Conservation (phyloP, 1,284 basidiomycete species). For the Pholiota adiposa region DNA sequence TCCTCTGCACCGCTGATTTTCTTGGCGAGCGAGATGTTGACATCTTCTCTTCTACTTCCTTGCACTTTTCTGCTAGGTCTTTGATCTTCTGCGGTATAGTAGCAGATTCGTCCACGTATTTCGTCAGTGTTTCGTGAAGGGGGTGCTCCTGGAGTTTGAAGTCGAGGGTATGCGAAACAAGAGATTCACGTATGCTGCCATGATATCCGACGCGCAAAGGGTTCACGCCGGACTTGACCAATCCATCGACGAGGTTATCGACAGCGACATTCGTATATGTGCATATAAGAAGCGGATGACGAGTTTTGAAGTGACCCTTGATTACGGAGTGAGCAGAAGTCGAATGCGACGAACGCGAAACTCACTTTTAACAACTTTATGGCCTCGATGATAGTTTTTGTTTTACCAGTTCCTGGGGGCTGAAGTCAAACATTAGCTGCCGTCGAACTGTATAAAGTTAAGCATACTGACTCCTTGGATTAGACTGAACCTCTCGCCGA, state of each 20-base stretch:
- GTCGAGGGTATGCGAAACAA: slow-evolving; percentile 69
- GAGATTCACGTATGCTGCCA: slow-evolving; percentile 61
- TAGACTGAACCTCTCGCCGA: slow-evolving; percentile 77
- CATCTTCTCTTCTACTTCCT: slow-evolving; percentile 25
- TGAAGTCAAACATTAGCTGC: slow-evolving; percentile 3
- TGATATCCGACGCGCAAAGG: slow-evolving; percentile 79
- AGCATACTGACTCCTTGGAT: slow-evolving; percentile 79
- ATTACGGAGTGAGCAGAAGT: not conserved
- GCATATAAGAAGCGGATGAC: slow-evolving; percentile 85
- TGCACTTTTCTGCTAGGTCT: slow-evolving; percentile 31
- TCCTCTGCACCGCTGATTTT: slow-evolving; percentile 17
- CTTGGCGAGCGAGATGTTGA: slow-evolving; percentile 18
- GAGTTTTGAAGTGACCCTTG: slow-evolving; percentile 78
- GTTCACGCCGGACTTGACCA: slow-evolving; percentile 65
- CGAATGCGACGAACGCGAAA: not conserved
- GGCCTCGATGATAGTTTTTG: slow-evolving; percentile 88
- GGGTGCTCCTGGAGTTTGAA: slow-evolving; percentile 68
- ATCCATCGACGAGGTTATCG: slow-evolving; percentile 88
- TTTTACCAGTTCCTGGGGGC: slow-evolving; percentile 98
- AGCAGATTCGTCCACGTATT: slow-evolving; percentile 41
- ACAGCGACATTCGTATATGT: slow-evolving; percentile 95
- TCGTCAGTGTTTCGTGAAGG: slow-evolving; percentile 48
- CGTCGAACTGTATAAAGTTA: slow-evolving; percentile 11
- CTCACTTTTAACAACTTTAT: slow-evolving; percentile 81
- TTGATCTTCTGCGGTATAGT: slow-evolving; percentile 32